A percentile compares a stretch with the other conserved stretches of the same genome.
These are phyloP conservation scores for Cadophora luteo-olivacea DNA, from an alignment of 2,329 filamentous ascomycete genomes.

Conservation along the genomic window DNA sequence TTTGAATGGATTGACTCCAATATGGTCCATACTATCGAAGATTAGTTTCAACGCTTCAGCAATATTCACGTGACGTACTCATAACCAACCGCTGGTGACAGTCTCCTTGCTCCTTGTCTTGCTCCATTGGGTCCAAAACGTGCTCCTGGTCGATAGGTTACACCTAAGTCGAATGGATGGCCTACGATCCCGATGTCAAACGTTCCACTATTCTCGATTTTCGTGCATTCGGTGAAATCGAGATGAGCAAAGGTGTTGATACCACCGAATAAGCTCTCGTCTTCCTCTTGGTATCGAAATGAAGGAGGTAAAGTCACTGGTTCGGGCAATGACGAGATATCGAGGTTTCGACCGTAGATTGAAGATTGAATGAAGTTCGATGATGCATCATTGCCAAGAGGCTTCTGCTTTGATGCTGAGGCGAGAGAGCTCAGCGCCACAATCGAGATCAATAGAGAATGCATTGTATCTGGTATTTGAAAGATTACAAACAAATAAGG, in stretches of 20 bases:
- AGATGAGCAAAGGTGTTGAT: conserved; percentile 42
- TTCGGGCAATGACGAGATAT: conserved; percentile 14
- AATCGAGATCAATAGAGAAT: neutral
- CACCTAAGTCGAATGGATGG: conserved; percentile 43
- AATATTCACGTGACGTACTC: conserved; percentile 34
- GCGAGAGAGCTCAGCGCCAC: neutral
- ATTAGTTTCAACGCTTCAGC: conserved; percentile 19
- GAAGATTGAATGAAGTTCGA: conserved; percentile 35
- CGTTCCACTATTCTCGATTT: conserved; percentile 33
- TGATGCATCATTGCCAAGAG: neutral
- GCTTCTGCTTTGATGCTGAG: conserved; percentile 19
- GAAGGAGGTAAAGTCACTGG: conserved; percentile 35
- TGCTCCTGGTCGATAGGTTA: conserved; percentile 42
- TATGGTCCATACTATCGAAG: conserved; percentile 39
- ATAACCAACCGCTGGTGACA: conserved; percentile 36
- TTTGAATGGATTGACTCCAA: conserved; percentile 39
- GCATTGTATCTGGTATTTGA: neutral
- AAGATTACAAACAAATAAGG: neutral
- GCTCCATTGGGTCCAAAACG: conserved; percentile 44
- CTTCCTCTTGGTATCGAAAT: conserved; percentile 27
- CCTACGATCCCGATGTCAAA: conserved; percentile 44
- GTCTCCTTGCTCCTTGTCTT: conserved; percentile 38
- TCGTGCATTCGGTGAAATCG: conserved; percentile 39
- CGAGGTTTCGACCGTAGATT: conserved; percentile 27
- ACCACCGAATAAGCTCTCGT: conserved; percentile 25